Base-by-base conservation (phyloP, 345 rosid genomes). In the Lepidium aucheri region DNA sequence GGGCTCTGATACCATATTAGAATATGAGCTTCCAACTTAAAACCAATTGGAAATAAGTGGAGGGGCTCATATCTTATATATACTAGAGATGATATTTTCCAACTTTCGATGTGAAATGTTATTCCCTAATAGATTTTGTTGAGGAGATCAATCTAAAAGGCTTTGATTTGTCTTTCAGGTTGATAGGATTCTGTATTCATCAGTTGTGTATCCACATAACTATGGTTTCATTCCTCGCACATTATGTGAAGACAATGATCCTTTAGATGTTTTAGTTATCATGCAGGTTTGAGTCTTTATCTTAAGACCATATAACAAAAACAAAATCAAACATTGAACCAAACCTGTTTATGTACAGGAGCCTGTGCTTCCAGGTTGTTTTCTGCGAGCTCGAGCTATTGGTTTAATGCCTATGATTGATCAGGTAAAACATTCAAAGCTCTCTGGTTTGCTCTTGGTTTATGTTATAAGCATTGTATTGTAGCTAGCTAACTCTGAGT, bases 391-490 rank as follows among this genome's bases (percentile, higher is more conserved):
- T 59, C 70, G 81, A 74, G 98, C 98, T 67, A 90, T 93, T 53
- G 98, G 98, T 62, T 77, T 89, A 41, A 92, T 92, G 97, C 98
- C 98, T 34, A 92, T 92, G 98, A 89, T 92, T 80, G 98, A 93
- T 68, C 96, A 88, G 84, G 98, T 69, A 41, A 41, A 28, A 62
- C 33, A 22, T 44, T 4, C 14, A 5, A 34, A 24, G 2, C 39
- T 7, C 5, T 39, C 1, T 45, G 1, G 6, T 35, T 16, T 8
- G 2, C 2, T 35, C 22, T 7, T 39, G 26, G 14, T 13, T 20
- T 3, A 34, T 17, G 10, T 22, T 50, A 6, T 65, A 35, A 57
- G 14, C 3, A 28, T 30, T 59, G n/a, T 22, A 10, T 6, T 11
- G 9, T 57, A 39, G 35, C 63, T 57, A 39, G 35, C 63, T 40